These are phyloP conservation scores for Trichoderma sp. DNA, from an alignment of 2,329 filamentous ascomycete species.

Conservation along the genomic window DNA sequence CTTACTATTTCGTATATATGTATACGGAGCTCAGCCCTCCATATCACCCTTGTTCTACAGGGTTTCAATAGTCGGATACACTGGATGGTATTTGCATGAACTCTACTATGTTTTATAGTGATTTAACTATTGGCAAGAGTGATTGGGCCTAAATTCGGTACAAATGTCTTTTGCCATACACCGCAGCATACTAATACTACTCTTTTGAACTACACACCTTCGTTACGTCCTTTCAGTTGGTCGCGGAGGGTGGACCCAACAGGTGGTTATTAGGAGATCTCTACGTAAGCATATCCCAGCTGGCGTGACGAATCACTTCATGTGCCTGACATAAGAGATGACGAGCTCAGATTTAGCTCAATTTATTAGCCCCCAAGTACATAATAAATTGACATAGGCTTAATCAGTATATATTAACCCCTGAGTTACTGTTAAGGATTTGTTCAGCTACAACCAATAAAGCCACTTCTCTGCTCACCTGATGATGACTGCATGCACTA, in stretches of 20 bases:
- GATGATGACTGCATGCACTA: background rate
- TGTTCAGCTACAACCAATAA: background rate
- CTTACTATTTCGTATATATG: background rate
- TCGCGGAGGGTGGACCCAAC: background rate
- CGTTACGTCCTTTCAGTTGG: too few relatives aligned
- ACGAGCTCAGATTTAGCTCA: background rate
- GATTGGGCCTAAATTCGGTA: background rate
- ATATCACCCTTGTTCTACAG: background rate
- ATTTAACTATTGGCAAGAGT: background rate
- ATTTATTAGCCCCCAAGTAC: background rate
- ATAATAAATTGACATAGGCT: background rate
- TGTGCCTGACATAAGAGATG: background rate
- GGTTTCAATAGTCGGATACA: background rate
- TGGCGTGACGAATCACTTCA: background rate
- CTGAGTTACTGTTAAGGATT: background rate
- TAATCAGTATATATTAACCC: background rate
- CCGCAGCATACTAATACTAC: background rate
- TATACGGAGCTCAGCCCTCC: background rate
- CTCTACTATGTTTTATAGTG: background rate
- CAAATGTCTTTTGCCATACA: background rate
- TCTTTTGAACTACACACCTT: too few relatives aligned
- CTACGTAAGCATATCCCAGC: background rate
- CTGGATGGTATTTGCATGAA: background rate
- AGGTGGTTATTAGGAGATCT: background rate
- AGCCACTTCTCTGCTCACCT: background rate